Evolutionary conservation across 2,329 filamentous ascomycete genomes (phyloP), one percentile per base, ranked within the genome.

Genomic region (Calonectria fujianensis): DNA sequence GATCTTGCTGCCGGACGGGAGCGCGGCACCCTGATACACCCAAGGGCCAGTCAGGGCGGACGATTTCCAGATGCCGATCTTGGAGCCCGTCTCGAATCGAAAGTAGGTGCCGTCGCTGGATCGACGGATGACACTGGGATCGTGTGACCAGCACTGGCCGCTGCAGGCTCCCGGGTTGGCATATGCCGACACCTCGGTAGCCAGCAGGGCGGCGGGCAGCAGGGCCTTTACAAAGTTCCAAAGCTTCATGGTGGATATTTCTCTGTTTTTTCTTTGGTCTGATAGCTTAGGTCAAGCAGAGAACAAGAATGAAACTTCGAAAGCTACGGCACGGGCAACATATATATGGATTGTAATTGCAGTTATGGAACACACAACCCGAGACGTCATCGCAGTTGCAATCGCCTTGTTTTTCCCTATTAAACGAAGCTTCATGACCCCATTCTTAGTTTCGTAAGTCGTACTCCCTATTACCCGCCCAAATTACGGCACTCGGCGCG

Each of bases 11-110:
- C 84, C 84, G 24, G 64, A 48, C 1, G 85, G 83, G 32, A 88
- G 72, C 5, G 83, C 87, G n/a, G 84, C 81, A 27, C 87, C 87
- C 29, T 82, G 77, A 75, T 85, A 85, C 0, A 83, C 85, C 87
- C 88, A 89, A 9, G 86, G 85, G 1, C 86, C 87, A 7, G 78
- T 80, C 59, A 88, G 70, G 14, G 80, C 80, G n/a, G 80, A 75
- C 1, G 86, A 81, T 27, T 84, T 86, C 69, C 83, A 83, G 69
- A 87, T 85, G 59, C 83, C 83, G 76, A 88, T 86, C 57, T 80
- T 82, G 76, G 82, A 83, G 31, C 85, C 85, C 9, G 87, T 88
- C 37, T 82, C 84, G 82, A 87, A 88, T 68, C 86, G 82, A 80
- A 87, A 88, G 78, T 86, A 88, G 27, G 78, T 83, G 59, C 86